Evolutionary conservation across 306 rosid species (phyloP), one percentile per base, ranked within the genome.

Genomic region (Vigna hirtella): DNA sequence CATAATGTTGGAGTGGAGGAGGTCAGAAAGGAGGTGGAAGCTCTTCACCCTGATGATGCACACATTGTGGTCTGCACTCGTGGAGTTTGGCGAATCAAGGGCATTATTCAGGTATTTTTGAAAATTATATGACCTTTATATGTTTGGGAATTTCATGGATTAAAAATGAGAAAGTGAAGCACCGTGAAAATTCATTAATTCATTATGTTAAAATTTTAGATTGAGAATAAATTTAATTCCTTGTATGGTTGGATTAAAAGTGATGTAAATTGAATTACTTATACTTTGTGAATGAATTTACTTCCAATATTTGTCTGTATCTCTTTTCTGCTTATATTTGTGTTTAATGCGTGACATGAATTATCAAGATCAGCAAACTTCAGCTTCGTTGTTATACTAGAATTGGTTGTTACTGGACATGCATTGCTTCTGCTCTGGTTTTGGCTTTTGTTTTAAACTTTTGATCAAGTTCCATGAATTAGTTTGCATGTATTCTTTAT

Each of bases 21-120:
- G 53, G 87, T 88, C 18, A 88, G 96, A 77, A 83, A 80, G 63
- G 93, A 90, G 77, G 90, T 90, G 9, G 81, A 85, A 88, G 91
- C 88, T 51, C 93, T 90, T 72, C 96, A 90, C 66, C 93, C 96
- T 50, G 96, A 90, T 70, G 93, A 90, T 82, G 79, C 82, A 14
- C 86, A 85, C 83, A 76, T 90, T 80, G 96, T 88, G 24, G 86
- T 90, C 72, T 48, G 80, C 56, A 69, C 81, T 17, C 87, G 56
- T 0, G 91, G 93, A 17, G 88, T 84, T 75, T 90, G 93, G 93
- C 84, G 96, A 74, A 90, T 90, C 72, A 90, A 90, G 81, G 96
- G 96, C 77, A 88, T 90, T 80, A 90, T 90, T 78, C 96, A 90
- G 93, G 96, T 90, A 56, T 36, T 12, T 50, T 2, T 59, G 52